Conservation (phyloP, 352 stramenopile genomes). For the Phytophthora citrophthora region DNA sequence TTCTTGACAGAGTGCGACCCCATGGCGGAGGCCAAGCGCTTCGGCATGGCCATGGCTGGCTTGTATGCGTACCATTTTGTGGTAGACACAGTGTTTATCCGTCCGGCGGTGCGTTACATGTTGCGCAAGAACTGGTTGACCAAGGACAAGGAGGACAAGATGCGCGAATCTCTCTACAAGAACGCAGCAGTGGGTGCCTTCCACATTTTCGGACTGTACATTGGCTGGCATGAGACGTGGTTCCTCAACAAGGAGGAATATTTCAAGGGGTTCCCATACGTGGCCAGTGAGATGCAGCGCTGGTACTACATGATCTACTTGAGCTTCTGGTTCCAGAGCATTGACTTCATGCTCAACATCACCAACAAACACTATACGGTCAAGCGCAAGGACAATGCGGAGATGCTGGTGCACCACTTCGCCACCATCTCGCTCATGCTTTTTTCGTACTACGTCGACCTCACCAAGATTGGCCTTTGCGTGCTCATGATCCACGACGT, state of each 20-base stretch:
- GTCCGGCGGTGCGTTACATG: constrained; percentile 51
- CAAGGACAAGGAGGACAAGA: constrained; percentile 79
- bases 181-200: constrained; percentile 75
- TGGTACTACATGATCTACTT: constrained; percentile 91
- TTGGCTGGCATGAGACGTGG: constrained; percentile 69
- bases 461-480: constrained; percentile 75
- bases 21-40: constrained; percentile 62
- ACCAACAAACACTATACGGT: constrained; percentile 84
- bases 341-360: constrained; percentile 86
- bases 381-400: constrained; percentile 84
- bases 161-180: constrained; percentile 87
- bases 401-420: constrained; percentile 86
- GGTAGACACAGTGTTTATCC: constrained; percentile 70
- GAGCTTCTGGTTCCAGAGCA: constrained; percentile 81
- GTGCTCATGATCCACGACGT: constrained; percentile 87
- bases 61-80: constrained; percentile 81
- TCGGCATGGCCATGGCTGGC: constrained; percentile 51
- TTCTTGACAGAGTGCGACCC: constrained; percentile 69
- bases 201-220: constrained; percentile 65
- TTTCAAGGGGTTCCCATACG: constrained; percentile 62
- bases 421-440: constrained; percentile 82
- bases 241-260: constrained; percentile 78
- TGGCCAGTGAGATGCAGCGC: constrained; percentile 54
- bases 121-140: constrained; percentile 47
- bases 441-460: constrained; percentile 74